phyloP scores from a whole-genome alignment of 2,329 filamentous ascomycete genomes.

The Penicillium sp. region DNA sequence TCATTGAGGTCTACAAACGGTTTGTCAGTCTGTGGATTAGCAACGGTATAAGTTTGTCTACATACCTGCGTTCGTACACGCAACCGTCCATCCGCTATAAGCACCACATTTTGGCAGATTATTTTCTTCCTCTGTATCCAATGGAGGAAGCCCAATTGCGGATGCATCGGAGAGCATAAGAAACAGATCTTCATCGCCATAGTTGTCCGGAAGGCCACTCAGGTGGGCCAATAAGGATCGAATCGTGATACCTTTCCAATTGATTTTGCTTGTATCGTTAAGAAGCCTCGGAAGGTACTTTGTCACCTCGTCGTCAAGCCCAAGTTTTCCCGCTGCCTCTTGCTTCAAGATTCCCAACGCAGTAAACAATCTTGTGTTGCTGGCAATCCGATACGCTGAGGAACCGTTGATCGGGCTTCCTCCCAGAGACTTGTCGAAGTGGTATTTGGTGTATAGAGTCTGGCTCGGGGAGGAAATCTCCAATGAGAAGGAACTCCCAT shows the following conservation, averaged over 20 bases:
- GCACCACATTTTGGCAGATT: conserved; percentile 1
- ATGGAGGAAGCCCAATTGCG: conserved; percentile 1
- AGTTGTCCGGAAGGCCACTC: conserved; percentile 28
- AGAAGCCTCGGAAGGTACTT: conserved; percentile 20
- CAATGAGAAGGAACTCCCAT: conserved; percentile 1
- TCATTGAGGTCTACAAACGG: not conserved
- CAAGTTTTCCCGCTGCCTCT: conserved; percentile 25
- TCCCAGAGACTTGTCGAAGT: conserved; percentile 1
- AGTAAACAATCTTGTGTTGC: conserved; percentile 30
- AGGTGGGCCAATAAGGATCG: conserved; percentile 26
- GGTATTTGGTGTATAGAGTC: conserved; percentile 1
- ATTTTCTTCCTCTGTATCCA: not conserved
- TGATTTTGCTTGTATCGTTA: conserved; percentile 8
- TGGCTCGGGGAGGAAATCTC: conserved; percentile 1
- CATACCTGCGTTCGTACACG: conserved; percentile 7
- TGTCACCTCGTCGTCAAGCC: conserved; percentile 26
- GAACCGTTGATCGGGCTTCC: not conserved
- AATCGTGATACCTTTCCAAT: conserved; percentile 29
- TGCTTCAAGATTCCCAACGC: conserved; percentile 27
- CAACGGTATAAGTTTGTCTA: too few species aligned
- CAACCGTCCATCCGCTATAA: conserved; percentile 9
- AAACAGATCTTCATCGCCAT: conserved; percentile 9
- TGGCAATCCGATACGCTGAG: conserved; percentile 25
- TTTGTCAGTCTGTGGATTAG: not conserved
- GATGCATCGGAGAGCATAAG: conserved; percentile 1